These are phyloP conservation scores for Stenocarpella maydis DNA, from an alignment of 2,329 filamentous ascomycete species.

Conservation along the genomic window DNA sequence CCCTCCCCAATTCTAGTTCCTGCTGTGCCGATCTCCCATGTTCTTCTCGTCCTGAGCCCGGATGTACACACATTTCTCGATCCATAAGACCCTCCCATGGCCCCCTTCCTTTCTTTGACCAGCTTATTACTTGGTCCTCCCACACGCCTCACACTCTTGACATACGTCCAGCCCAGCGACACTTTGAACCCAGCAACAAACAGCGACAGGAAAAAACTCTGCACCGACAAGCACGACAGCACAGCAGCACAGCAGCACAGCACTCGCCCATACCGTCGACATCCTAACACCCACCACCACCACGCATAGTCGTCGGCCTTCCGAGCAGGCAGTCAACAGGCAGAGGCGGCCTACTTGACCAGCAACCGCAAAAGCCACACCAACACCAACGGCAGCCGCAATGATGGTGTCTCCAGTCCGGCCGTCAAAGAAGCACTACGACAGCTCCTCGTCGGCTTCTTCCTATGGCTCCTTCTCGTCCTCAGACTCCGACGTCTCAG, in stretches of 20 bases:
- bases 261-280: neutral
- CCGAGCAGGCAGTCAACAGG: conserved; percentile 4
- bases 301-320: neutral
- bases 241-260: too few relatives aligned
- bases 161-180: too few relatives aligned
- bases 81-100: conserved; percentile 34
- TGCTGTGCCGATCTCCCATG: conserved; percentile 32
- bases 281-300: neutral
- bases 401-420: conserved; percentile 46
- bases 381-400: conserved; percentile 27
- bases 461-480: conserved; percentile 42
- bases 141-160: neutral
- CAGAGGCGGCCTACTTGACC: conserved; percentile 4
- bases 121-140: neutral
- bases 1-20: conserved; percentile 21
- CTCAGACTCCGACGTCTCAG: conserved; percentile 54
- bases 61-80: conserved; percentile 33
- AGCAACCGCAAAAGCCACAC: too few relatives aligned
- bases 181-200: neutral
- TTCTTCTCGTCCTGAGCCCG: conserved; percentile 17
- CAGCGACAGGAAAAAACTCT: too few relatives aligned
- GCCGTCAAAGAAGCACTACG: conserved; percentile 48
- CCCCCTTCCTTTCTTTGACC: conserved; percentile 29
- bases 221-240: neutral
- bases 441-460: conserved; percentile 50